Base-by-base conservation (phyloP, 352 stramenopile genomes). In the Pythium oligandrum region DNA sequence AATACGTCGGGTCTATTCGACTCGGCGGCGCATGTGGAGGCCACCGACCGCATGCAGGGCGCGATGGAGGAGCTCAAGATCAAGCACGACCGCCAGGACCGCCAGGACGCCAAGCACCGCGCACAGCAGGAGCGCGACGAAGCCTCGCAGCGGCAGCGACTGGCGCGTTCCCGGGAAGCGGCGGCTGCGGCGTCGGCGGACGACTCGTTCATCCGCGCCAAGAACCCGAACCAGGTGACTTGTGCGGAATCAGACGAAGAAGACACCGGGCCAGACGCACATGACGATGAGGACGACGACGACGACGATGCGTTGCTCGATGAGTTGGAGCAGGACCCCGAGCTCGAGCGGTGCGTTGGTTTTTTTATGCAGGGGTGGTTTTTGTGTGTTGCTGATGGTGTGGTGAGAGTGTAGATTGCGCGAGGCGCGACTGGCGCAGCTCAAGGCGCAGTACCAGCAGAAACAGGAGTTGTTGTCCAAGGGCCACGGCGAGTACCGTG, bases 401-500 rank as follows among this genome's bases (percentile, higher is more conserved):
- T 44, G 35, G 34, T 50, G 35, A 4, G 17, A 53, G 38, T 44
- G 6, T 57, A 88, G 78, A 26, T 67, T 98, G 54, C 89, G 93
- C 4, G 66, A 90, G 40, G 70, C 68, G 53, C 88, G 96, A 43
- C 60, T 93, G 46, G 70, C 70, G 60, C 71, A 90, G 55, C 54
- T 92, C n/a, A 84, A 90, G 57, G 40, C 66, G 2, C 68, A 86
- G 55, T 78, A 68, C 39, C 70, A 75, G 53, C 64, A 71, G 70
- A 96, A 73, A 62, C 76, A 73, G 53, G 59, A 52, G 48, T 55
- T 91, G 34, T 52, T 88, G 35, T 68, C 76, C 7, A 88, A 84
- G 59, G 84, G 84, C 44, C 80, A 95, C 52, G 82, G 84, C 40
- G 77, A 93, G 51, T 91, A 86, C 57, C 77, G 75, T 7, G 96